Evolutionary conservation across 768 basidiomycete genomes (phyloP), one percentile per base, ranked within the genome.

Genomic region (Serendipita indica): DNA sequence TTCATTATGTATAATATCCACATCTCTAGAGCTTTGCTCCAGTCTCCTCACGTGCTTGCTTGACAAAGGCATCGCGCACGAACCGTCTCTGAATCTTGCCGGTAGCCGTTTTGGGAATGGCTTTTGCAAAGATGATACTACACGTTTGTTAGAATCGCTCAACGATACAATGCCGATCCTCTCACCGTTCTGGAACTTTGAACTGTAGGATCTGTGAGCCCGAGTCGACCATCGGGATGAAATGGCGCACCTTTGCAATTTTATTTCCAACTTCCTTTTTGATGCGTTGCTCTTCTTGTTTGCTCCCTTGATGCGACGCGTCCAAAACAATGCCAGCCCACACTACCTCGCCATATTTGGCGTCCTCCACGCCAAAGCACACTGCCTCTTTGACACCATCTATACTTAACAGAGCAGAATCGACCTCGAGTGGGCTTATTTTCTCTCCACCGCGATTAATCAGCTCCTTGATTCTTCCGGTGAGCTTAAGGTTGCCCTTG

Each of bases 391-490:
- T 52, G 10, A 63, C 62, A 7, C 32, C 49, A 1, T 54, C 32
- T 4, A 54, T 16, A 27, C 49, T 54, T 28, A 71, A 63, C 22
- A 82, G 68, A 2, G 80, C 80, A 58, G 79, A 76, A 67, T 82
- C 80, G 22, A 82, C 69, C 67, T 82, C 79, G 60, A 81, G 76
- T 1, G 80, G 80, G 2, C 77, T 78, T 39, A 80, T 75, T 57
- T 80, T 79, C 67, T 81, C 79, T 5, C 80, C 80, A 16, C 79
- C 80, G 62, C 77, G 75, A 63, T 77, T 77, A 62, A 79, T 79
- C 60, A 79, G 77, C 69, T 81, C 80, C 65, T 81, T 81, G 18
- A 79, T 73, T 25, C 79, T 72, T 7, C 79, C 80, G 0, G 79
- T 80, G 62, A 81, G 75, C 60, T 72, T 74, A 2, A 81, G 64